Evolutionary conservation across 345 rosid species (phyloP), one percentile per base, ranked within the genome.

Genomic region (Diplotaxis tenuifolia): DNA sequence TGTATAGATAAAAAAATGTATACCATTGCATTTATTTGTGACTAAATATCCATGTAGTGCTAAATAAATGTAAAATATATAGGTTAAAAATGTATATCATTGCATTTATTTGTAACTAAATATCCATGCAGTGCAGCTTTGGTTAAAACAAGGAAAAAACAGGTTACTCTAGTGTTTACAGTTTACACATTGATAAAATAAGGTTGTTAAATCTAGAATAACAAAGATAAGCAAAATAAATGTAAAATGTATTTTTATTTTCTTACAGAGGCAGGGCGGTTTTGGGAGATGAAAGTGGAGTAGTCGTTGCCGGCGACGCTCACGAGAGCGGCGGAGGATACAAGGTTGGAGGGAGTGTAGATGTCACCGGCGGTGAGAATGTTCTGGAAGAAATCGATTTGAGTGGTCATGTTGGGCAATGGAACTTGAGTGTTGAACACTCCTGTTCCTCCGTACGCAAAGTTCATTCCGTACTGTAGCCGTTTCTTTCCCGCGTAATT

Each of bases 361-460:
- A 82, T 29, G 5, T 82, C 72, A 3, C 83, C 75, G 25, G 54
- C 2, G 5, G 6, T 73, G 62, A 88, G 78, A 16, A 86, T 57
- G 16, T 76, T 77, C 31, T 83, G 74, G 58, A 91, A 84, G 73
- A 69, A 63, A 65, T 76, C 83, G 18, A 91, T 89, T 68, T 93
- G 98, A 65, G 83, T 73, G 0, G 87, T 87, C 98, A 91, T 86
- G 58, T 93, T 88, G 3, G 97, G 97, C 0, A 47, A 62, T 9
- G 80, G 27, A 25, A 1, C 9, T 1, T 12, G 16, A 5, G 97
- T 86, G 32, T 87, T 80, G 65, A 94, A 88, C 18, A 91, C 95
- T 3, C 97, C 96, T 0, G 95, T 86, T 19, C 96, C 97, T 50
- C 97, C 98, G 11, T 70, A 85, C 0, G 97, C 97, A 65, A 94